These are phyloP conservation scores for Didymella lethalis DNA, from an alignment of 2,329 filamentous ascomycete species.

Conservation along the genomic window DNA sequence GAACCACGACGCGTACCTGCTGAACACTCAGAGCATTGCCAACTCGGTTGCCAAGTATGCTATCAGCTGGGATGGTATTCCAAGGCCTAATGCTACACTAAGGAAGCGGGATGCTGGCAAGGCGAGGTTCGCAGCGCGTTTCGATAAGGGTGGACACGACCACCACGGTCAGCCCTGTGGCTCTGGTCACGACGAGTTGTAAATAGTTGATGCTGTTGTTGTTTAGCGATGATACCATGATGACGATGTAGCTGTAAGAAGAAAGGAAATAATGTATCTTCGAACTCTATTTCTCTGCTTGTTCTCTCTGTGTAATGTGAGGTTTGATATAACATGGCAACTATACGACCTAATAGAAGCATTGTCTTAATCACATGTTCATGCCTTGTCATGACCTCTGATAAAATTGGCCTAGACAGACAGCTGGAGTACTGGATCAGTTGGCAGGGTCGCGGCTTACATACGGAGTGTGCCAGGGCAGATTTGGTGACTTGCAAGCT, in stretches of 20 bases:
- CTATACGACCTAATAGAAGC: no score
- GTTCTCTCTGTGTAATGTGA: no score
- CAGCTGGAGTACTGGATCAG: no score
- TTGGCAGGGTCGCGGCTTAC: no score
- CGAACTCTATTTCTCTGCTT: no score
- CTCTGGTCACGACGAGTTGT: constrained; percentile 30
- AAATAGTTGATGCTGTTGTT: constrained; percentile 6
- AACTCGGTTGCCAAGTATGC: constrained; percentile 52
- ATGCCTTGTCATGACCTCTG: no score
- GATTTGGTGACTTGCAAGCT: no score
- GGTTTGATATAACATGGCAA: no score
- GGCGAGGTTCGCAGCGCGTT: constrained; percentile 31
- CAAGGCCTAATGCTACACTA: constrained; percentile 36
- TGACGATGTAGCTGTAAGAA: constrained; percentile 12
- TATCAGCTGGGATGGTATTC: constrained; percentile 47
- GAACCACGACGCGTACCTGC: constrained; percentile 46
- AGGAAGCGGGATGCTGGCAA: constrained; percentile 44
- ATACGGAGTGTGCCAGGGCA: no score
- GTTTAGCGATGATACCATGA: constrained; percentile 21
- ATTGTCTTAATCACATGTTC: no score
- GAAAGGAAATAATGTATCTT: neutral
- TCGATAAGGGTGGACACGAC: constrained; percentile 39
- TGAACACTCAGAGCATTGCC: constrained; percentile 52
- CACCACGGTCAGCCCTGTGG: constrained; percentile 40
- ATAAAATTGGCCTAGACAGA: no score